Base-by-base conservation (phyloP, 306 rosid species). In the Pyrus bretschneideri region DNA sequence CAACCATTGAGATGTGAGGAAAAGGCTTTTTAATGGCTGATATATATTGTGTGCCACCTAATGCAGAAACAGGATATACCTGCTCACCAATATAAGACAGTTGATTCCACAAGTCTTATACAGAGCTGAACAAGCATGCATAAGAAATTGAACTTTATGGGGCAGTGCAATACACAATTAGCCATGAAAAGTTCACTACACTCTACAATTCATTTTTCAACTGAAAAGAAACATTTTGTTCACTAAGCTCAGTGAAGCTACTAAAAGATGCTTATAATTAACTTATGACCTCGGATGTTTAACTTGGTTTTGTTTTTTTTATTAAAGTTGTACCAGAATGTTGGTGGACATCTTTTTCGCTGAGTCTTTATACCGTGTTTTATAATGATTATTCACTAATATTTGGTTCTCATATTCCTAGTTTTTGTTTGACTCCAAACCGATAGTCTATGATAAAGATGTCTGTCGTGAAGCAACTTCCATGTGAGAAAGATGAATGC, bases 1-100 rank as follows among this genome's bases (percentile, higher is more conserved):
- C 98, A 86, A 93, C 87, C 90, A 93, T 82, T 42, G 90, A 84
- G 76, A 91, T 82, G 74, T 88, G 93, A 70, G 91, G 81, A 86
- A 93, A 93, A 51, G 98, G 87, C 81, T 84, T 93, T 81, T 89
- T 91, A 51, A 93, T 84, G 66, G 98, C 91, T 80, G 97, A 82
- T 77, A 93, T 86, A 59, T 93, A 91, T 49, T 80, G 81, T 69
- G 78, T 74, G 67, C 98, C 97, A 42, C 97, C 97, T 62, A 93
- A 85, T 69, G 88, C 90, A n/a, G 98, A 93, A 84, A 90, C 94
- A 64, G 98, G 96, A 86, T 90, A 91, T 67, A 93, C 80, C 98
- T 93, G 83, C 71, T 78, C 65, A 79, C 79, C 72, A 78, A 76
- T 63, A 72, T 73, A 77, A 73, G 64, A 71, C 17, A 46, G 59